Base-by-base conservation (phyloP, 2,329 filamentous ascomycete species). In the Rutstroemia sp. region DNA sequence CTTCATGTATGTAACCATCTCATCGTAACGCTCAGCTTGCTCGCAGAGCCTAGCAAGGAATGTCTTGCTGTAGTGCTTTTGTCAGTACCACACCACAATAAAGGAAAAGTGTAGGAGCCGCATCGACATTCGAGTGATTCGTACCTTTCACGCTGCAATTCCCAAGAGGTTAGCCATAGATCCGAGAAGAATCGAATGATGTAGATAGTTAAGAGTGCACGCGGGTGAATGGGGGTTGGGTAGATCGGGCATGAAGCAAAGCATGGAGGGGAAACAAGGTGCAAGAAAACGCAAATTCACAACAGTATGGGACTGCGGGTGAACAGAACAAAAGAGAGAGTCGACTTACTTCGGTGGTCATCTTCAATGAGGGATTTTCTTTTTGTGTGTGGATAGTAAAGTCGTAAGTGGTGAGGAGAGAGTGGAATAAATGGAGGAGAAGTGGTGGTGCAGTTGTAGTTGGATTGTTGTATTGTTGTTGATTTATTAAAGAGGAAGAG, bases 1-100 rank as follows among this genome's bases (percentile, higher is more conserved):
- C 90, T 97, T 97, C 94, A 97, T 97, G 82, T 92, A 96, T 73
- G 86, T 91, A 70, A 97, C 92, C 92, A 97, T 97, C 80, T 97
- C 94, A 92, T 99, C 92, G 80, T 99, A 99, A 74, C 92, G 92
- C 85, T 97, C 94, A 75, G 94, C 94, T 86, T 99, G 94, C 89
- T 97, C 94, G 83, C 94, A 97, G 75, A 99, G 91, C 81, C 94
- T 87, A 77, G 94, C 94, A 77, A 97, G 90, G 85, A 97, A 97
- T 74, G 94, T 97, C 87, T 97, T 97, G 88, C 91, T 96, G 75
- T 73, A 50, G 41, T 53, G 55, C 39, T 39, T 59, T 67, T 60
- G 67, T 66, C 56, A 62, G 49, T 53, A 56, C 50, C 58, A 42
- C 54, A 47, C 42, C 47, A 49, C 44, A 39, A 51, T 21, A 44